Base-by-base conservation (phyloP, 345 rosid genomes). In the Eucalyptus melliodora region DNA sequence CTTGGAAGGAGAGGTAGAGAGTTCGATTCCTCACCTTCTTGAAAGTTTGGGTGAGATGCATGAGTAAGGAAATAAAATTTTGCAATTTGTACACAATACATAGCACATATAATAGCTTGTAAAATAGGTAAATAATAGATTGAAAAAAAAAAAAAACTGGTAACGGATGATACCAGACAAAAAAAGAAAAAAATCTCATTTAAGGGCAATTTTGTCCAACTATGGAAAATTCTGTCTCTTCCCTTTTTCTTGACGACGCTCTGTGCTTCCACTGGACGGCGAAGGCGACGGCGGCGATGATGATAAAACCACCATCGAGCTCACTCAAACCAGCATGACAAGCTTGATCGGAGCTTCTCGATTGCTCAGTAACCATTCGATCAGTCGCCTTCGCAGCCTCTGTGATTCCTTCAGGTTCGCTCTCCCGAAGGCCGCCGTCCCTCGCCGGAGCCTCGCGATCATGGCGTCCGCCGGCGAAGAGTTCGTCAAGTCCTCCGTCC, bases 401-500 rank as follows among this genome's bases (percentile, higher is more conserved):
- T 1, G 65, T 1, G 1, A 1, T 60, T 9, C 69, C 49, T 60
- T 34, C 30, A 2, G 88, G 14, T 50, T 86, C 47, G 1, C 65
- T 11, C 45, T 53, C n/a, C 23, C 7, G 55, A 7, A 47, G 42
- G 42, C 40, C 40, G 26, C 42, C 16, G 87, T 51, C 10, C 6
- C 85, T 55, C 56, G n/a, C 69, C 85, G 90, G 60, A 67, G 44
- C 85, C 90, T 93, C 89, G 31, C 93, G 47, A 83, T n/a, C 87
- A 97, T 96, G 99, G 94, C 96, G 24, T 8, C 93, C 81, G 90
- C 91, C 83, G 90, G 90, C 44, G 95, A 93, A 4, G 98, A 95
- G 86, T 92, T 96, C 90, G 97, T 97, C 17, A 97, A 96, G 92
- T 96, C 96, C 50, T 91, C 91, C 89, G 92, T 97, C 88, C 89